phyloP scores from a whole-genome alignment of 768 basidiomycete genomes.

The Macrolepiota fuliginosa region DNA sequence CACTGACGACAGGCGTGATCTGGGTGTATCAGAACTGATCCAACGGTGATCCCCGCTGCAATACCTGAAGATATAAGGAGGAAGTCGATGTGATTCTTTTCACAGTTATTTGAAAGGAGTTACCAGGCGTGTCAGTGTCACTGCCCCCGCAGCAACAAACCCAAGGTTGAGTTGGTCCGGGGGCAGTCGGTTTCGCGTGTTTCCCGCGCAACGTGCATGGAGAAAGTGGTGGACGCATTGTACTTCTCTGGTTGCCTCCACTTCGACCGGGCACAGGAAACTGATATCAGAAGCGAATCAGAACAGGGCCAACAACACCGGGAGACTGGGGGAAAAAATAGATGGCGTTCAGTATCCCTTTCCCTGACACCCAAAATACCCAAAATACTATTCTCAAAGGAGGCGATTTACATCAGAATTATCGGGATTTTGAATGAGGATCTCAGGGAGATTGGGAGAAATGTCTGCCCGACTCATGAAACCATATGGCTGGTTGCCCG shows the following conservation, averaged over 20 bases:
- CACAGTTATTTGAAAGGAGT: background rate
- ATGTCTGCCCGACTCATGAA: background rate
- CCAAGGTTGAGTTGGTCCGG: too few species aligned
- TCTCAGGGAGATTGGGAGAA: conserved; percentile 5
- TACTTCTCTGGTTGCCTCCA: too few species aligned
- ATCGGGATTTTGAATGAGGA: background rate
- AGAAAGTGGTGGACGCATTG: too few species aligned
- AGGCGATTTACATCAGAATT: background rate
- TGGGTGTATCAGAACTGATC: background rate
- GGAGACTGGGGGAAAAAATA: background rate
- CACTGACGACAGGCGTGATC: background rate
- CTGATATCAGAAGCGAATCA: background rate
- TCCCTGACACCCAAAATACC: conserved; percentile 8
- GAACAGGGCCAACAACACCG: conserved; percentile 10
- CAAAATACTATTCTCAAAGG: conserved; percentile 5
- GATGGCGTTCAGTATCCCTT: background rate
- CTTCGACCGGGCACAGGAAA: background rate
- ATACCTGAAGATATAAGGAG: conserved; percentile 2
- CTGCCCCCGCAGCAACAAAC: background rate
- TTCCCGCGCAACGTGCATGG: too few species aligned
- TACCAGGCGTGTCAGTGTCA: background rate
- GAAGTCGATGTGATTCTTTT: background rate
- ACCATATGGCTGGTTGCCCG: background rate
- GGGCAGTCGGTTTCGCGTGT: too few species aligned
- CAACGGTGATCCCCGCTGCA: background rate